A percentile compares a stretch with the other conserved stretches of the same genome.
Evolutionary conservation across 225 moss, liverwort and hornwort genomes (phyloP).

Genomic region (Lunularia cruciata): DNA sequence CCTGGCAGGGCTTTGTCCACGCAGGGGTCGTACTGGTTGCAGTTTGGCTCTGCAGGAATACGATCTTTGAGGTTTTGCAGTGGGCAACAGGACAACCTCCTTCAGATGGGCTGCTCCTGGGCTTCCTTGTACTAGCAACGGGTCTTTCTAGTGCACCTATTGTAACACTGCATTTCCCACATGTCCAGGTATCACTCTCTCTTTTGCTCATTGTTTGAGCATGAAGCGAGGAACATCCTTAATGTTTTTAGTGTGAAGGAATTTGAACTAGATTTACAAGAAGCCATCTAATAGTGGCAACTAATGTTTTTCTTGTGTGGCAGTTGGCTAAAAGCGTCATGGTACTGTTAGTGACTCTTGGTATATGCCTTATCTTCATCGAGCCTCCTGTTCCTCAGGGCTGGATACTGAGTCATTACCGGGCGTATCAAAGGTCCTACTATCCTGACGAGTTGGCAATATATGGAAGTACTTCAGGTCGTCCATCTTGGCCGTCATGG

Average conservation of each 20-base stretch:
- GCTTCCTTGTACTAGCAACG: slow-evolving; percentile 66
- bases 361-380: slow-evolving; percentile 73
- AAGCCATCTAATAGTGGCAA: background rate
- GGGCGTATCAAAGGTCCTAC: slow-evolving; percentile 17
- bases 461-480: slow-evolving; percentile 63
- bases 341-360: slow-evolving; percentile 73
- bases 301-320: slow-evolving; percentile 23
- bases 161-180: slow-evolving; percentile 86
- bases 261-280: too few species aligned
- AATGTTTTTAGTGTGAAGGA: too few species aligned
- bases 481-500: slow-evolving; percentile 93
- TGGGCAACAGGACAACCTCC: slow-evolving; percentile 90
- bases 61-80: slow-evolving; percentile 83
- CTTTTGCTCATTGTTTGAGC: background rate
- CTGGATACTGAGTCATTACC: slow-evolving; percentile 78
- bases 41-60: slow-evolving; percentile 96
- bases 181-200: slow-evolving; percentile 67
- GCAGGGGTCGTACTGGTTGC: slow-evolving; percentile 66
- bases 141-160: slow-evolving; percentile 86
- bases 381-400: slow-evolving; percentile 84
- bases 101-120: slow-evolving; percentile 83
- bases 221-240: too few species aligned
- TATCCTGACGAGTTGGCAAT: slow-evolving; percentile 63
- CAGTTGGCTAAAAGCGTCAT: slow-evolving; percentile 91
- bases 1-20: slow-evolving; percentile 90